These are phyloP conservation scores for Dipodascopsis uninucleata DNA, from an alignment of 805 yeast species.

Conservation along the genomic window DNA sequence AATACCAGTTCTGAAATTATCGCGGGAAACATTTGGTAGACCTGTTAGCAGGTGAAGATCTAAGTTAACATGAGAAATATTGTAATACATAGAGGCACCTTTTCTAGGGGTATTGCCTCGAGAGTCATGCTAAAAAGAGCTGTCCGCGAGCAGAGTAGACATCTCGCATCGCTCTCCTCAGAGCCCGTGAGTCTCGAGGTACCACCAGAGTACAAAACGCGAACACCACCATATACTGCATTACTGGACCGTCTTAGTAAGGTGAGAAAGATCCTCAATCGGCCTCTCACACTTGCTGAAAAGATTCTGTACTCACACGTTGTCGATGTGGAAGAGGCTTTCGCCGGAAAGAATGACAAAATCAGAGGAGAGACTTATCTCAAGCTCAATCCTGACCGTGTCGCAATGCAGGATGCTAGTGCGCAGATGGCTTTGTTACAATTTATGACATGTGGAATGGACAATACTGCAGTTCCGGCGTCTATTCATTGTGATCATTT, in stretches of 20 bases:
- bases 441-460: conserved; percentile 93
- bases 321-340: conserved; percentile 76
- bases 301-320: conserved; percentile 92
- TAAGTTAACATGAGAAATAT: too few species aligned
- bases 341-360: conserved; percentile 22
- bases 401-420: conserved; percentile 98
- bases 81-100: too few species aligned
- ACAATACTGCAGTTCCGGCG: conserved; percentile 87
- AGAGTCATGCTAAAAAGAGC: too few species aligned
- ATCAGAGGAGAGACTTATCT: conserved; percentile 82
- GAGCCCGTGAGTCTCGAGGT: conserved; percentile 33
- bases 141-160: too few species aligned
- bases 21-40: too few species aligned
- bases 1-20: too few species aligned
- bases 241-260: conserved; percentile 51
- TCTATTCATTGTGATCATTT: conserved; percentile 98
- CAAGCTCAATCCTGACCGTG: conserved; percentile 95
- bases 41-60: too few species aligned
- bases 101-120: too few species aligned
- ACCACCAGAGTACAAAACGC: conserved; percentile 59
- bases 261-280: conserved; percentile 63
- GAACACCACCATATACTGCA: conserved; percentile 66
- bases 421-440: conserved; percentile 98
- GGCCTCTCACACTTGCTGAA: conserved; percentile 92
- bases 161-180: conserved; percentile 17